phyloP scores from a whole-genome alignment of 176 grass and related monocot species.

The Paspalum notatum region DNA sequence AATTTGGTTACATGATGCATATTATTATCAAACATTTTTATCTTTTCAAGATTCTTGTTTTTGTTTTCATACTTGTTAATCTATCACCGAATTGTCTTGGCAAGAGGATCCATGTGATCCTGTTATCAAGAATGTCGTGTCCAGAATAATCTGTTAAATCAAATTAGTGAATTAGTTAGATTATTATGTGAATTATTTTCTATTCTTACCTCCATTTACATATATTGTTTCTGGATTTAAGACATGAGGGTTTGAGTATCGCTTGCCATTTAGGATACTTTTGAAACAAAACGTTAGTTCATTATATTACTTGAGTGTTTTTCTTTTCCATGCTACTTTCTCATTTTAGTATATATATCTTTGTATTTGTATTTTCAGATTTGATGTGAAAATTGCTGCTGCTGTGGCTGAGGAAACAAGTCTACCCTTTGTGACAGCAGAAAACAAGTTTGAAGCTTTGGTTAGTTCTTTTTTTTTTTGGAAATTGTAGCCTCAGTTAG shows the following conservation, averaged over 20 bases:
- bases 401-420: slow-evolving; percentile 87
- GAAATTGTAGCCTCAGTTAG: too few species aligned
- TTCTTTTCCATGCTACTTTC: slow-evolving; percentile 17
- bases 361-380: slow-evolving; percentile 58
- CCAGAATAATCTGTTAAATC: slow-evolving; percentile 9
- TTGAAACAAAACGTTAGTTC: slow-evolving; percentile 3
- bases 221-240: neutral
- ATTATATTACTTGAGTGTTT: neutral
- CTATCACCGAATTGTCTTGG: neutral
- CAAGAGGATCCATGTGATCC: slow-evolving; percentile 8
- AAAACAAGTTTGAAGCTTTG: slow-evolving; percentile 99
- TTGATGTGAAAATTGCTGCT: slow-evolving; percentile 95
- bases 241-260: slow-evolving; percentile 8
- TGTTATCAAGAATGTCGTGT: slow-evolving; percentile 9
- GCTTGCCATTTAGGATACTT: neutral
- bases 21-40: neutral
- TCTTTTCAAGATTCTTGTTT: neutral
- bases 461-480: slow-evolving; percentile 43
- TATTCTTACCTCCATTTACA: neutral
- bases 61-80: neutral
- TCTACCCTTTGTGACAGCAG: slow-evolving; percentile 91
- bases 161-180: slow-evolving; percentile 5
- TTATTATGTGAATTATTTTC: slow-evolving; percentile 32
- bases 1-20: neutral
- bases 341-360: slow-evolving; percentile 31